Evolutionary conservation across 2,329 filamentous ascomycete genomes (phyloP).

Genomic region (Cladophialophora immunda): DNA sequence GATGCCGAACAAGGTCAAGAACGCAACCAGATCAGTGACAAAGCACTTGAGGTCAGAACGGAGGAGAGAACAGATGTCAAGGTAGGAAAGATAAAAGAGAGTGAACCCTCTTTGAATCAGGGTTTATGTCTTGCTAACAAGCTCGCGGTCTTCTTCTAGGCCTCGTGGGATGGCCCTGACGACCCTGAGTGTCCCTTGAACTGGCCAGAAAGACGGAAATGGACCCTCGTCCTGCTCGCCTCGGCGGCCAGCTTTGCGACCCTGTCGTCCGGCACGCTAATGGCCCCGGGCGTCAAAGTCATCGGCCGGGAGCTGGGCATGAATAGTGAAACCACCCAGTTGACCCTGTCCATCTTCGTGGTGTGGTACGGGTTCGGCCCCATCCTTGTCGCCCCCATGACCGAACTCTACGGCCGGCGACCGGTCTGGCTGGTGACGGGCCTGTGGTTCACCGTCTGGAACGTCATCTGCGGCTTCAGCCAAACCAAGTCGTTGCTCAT

Average conservation of each 20-base stretch:
- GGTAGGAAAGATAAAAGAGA: too few species aligned
- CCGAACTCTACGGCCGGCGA: constrained; percentile 59
- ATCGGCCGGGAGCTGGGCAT: constrained; percentile 58
- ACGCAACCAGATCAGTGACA: too few species aligned
- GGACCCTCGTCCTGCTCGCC: constrained; percentile 59
- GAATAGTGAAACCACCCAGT: constrained; percentile 45
- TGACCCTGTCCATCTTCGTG: constrained; percentile 55
- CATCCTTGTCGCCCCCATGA: constrained; percentile 55
- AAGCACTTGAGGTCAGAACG: too few species aligned
- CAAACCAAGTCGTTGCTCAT: constrained; percentile 57
- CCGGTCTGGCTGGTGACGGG: constrained; percentile 58
- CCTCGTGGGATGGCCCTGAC: constrained; percentile 50
- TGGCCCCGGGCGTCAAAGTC: constrained; percentile 56
- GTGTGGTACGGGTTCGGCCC: constrained; percentile 57
- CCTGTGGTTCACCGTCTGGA: constrained; percentile 61
- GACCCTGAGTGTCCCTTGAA: constrained; percentile 48
- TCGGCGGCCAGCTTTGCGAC: constrained; percentile 63
- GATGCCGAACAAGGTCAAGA: too few species aligned
- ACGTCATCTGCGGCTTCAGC: constrained; percentile 62
- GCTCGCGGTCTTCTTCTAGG: too few species aligned
- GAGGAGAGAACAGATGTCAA: too few species aligned
- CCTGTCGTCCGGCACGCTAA: constrained; percentile 66
- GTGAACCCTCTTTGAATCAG: too few species aligned
- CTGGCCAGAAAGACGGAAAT: constrained; percentile 61
- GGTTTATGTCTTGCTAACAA: too few species aligned